These are phyloP conservation scores for Lunularia cruciata DNA, from an alignment of 225 moss, liverwort and hornwort species.

Conservation along the genomic window DNA sequence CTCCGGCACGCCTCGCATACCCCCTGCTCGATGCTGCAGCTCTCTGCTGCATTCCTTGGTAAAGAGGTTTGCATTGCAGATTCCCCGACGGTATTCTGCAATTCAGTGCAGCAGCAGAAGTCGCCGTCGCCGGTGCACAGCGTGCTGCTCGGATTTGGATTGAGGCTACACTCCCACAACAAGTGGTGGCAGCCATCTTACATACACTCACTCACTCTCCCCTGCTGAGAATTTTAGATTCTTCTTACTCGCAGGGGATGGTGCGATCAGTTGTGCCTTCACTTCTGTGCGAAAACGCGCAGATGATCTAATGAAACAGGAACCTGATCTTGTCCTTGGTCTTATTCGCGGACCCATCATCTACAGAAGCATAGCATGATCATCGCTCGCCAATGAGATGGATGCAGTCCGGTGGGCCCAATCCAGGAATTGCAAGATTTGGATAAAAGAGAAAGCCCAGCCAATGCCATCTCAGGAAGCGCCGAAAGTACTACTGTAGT, in stretches of 20 bases:
- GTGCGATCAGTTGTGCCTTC: neutral
- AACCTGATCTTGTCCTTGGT: neutral
- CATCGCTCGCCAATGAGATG: conserved; percentile 18
- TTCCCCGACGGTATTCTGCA: neutral
- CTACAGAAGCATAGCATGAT: conserved; percentile 12
- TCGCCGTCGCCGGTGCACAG: neutral
- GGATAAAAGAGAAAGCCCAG: conserved; percentile 12
- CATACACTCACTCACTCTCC: neutral
- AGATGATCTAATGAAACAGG: neutral
- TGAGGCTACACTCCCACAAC: neutral
- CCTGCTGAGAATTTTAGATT: neutral
- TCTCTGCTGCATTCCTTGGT: neutral
- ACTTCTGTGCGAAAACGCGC: neutral
- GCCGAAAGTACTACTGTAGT: too few species aligned
- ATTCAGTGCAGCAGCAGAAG: neutral
- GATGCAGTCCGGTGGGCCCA: conserved; percentile 1
- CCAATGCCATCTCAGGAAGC: neutral
- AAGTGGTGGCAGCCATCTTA: conserved; percentile 16
- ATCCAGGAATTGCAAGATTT: conserved; percentile 4
- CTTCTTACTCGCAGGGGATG: too few species aligned
- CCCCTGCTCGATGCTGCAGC: neutral
- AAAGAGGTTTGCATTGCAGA: neutral
- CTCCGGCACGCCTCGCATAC: neutral
- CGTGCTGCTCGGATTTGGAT: neutral
- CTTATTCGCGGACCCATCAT: conserved; percentile 12